Evolutionary conservation across 176 grass and related monocot species (phyloP).

Genomic region (Poa annua): DNA sequence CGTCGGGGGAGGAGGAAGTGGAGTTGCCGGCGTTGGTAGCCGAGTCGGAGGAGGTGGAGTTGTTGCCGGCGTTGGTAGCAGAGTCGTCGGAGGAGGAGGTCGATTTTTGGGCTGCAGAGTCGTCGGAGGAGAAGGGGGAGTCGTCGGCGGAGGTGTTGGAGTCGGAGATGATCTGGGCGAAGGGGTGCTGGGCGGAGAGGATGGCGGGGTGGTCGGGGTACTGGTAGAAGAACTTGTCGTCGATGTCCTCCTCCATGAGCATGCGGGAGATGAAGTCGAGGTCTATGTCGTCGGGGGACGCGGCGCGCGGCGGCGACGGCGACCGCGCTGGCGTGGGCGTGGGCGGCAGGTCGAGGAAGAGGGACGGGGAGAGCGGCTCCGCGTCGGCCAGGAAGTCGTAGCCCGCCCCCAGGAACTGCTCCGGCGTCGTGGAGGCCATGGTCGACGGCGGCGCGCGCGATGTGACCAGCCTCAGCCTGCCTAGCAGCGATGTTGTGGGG

Average conservation of each 20-base stretch:
- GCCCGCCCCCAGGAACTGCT: conserved; percentile 30
- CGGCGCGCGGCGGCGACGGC: conserved; percentile 25
- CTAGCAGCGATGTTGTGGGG: not conserved
- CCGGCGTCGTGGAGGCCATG: conserved; percentile 44
- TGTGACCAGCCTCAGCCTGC: too few relatives aligned
- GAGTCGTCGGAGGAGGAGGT: conserved; percentile 11
- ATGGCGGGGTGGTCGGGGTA: conserved; percentile 56
- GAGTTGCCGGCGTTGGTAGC: not conserved
- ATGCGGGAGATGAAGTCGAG: conserved; percentile 73
- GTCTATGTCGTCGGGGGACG: conserved; percentile 50
- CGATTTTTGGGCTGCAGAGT: not conserved
- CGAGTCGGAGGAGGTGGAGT: not conserved
- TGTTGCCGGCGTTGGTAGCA: not conserved
- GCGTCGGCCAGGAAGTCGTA: conserved; percentile 20
- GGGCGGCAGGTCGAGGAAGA: conserved; percentile 56
- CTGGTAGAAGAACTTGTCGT: conserved; percentile 66
- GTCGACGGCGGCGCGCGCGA: not conserved
- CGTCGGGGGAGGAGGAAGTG: conserved; percentile 16
- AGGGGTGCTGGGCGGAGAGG: conserved; percentile 52
- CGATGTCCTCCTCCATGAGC: conserved; percentile 82
- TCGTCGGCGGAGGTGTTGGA: conserved; percentile 2
- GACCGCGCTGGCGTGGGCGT: conserved; percentile 31
- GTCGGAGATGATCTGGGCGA: conserved; percentile 52
- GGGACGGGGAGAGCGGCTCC: conserved; percentile 51
- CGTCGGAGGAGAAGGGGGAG: too few relatives aligned